Evolutionary conservation across 1,139 yeast species (phyloP).

Genomic region (Blastobotrys elegans): DNA sequence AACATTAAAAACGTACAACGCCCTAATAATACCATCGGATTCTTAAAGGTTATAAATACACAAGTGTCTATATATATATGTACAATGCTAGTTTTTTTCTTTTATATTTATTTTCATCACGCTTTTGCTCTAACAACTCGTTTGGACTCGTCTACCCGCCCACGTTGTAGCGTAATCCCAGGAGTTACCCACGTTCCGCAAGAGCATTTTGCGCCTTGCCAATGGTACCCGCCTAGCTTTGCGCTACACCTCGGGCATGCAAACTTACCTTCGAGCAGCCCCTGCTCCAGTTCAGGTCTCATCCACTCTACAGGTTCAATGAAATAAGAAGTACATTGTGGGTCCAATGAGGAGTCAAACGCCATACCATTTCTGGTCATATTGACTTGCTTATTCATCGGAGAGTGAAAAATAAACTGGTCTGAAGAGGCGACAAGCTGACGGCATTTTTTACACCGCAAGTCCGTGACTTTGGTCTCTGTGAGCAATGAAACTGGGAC

Average conservation of each 20-base stretch:
- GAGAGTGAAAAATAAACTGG: constrained; percentile 25
- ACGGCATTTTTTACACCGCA: constrained; percentile 35
- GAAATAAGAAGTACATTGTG: constrained; percentile 83
- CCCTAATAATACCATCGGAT: too few relatives aligned
- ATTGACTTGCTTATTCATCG: constrained; percentile 10
- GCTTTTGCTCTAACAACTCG: constrained; percentile 14
- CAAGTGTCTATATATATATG: neutral
- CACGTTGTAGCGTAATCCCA: constrained; percentile 73
- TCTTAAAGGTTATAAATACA: too few relatives aligned
- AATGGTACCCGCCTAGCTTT: constrained; percentile 75
- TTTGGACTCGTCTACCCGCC: constrained; percentile 68
- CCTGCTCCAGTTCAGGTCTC: constrained; percentile 64
- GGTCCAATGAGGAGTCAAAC: constrained; percentile 45
- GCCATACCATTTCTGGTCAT: constrained; percentile 32
- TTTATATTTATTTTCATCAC: neutral
- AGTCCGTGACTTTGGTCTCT: constrained; percentile 20
- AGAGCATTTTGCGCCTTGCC: constrained; percentile 94
- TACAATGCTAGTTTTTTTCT: neutral
- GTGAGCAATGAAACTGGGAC: neutral
- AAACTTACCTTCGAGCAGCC: constrained; percentile 79
- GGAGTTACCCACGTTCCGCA: constrained; percentile 98
- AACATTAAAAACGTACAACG: too few relatives aligned
- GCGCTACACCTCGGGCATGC: constrained; percentile 77
- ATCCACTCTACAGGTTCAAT: constrained; percentile 90
- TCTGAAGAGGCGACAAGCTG: constrained; percentile 27